phyloP scores from a whole-genome alignment of 768 basidiomycete species.

The Strobilomyces echinocephalus region DNA sequence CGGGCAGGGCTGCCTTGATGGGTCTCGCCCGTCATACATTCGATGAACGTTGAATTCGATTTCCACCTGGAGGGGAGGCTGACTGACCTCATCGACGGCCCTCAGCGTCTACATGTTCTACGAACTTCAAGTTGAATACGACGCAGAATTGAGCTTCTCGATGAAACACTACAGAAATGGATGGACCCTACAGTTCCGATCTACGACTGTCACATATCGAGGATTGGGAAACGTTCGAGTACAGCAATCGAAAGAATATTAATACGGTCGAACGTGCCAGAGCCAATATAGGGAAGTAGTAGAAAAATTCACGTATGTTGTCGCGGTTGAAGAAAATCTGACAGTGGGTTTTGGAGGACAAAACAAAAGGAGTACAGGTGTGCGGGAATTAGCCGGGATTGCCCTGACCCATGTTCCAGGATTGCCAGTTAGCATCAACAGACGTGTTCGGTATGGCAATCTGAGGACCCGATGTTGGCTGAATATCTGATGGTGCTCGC shows the following conservation, averaged over 20 bases:
- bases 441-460: constrained; percentile 6
- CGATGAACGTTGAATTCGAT: background rate
- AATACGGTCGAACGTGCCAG: background rate
- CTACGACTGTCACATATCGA: background rate
- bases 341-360: constrained; percentile 2
- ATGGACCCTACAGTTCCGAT: background rate
- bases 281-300: background rate
- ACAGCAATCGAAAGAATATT: background rate
- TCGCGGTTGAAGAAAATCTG: constrained; percentile 1
- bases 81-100: no score
- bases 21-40: background rate
- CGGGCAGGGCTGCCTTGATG: background rate
- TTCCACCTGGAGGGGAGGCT: background rate
- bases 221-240: background rate
- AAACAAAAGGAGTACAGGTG: constrained; percentile 4
- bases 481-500: constrained; percentile 20
- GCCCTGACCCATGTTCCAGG: constrained; percentile 11
- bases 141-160: no score
- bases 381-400: constrained; percentile 3
- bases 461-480: constrained; percentile 7
- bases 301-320: background rate
- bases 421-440: constrained; percentile 19
- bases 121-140: no score
- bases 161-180: background rate
- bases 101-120: no score